Evolutionary conservation across 2,329 filamentous ascomycete genomes (phyloP).

Genomic region (Cladophialophora immunda): DNA sequence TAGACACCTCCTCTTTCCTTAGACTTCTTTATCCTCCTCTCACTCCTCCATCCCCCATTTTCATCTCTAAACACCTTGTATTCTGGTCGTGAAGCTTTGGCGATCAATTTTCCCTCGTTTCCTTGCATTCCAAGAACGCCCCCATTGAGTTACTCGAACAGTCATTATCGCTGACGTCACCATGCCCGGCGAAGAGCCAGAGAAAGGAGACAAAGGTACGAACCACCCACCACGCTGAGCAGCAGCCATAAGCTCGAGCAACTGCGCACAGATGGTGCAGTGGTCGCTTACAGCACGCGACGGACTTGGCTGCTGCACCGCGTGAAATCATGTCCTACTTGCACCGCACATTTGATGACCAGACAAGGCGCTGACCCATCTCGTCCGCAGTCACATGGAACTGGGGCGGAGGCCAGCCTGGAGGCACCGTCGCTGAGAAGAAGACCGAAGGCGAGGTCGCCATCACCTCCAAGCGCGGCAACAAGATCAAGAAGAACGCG

Average conservation of each 20-base stretch:
- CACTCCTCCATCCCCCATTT: conserved; percentile 19
- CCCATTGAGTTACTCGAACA: conserved; percentile 1
- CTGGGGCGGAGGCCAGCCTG: conserved; percentile 65
- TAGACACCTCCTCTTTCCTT: conserved; percentile 10
- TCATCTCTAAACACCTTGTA: conserved; percentile 15
- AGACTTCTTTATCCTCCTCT: conserved; percentile 12
- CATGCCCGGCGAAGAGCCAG: conserved; percentile 58
- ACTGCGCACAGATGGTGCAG: not conserved
- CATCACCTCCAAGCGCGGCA: conserved; percentile 69
- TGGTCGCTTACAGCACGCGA: not conserved
- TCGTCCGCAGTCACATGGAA: conserved; percentile 66
- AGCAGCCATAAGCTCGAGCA: not conserved
- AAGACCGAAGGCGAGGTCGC: conserved; percentile 67
- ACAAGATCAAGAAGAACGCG: conserved; percentile 71
- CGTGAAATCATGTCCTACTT: not conserved
- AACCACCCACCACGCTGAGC: conserved; percentile 4
- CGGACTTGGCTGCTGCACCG: not conserved
- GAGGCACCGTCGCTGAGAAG: conserved; percentile 65
- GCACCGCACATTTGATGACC: not conserved
- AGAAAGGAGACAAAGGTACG: conserved; percentile 62
- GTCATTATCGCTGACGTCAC: conserved; percentile 36
- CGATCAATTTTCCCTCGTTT: conserved; percentile 24
- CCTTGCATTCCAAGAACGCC: conserved; percentile 1
- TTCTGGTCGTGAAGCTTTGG: conserved; percentile 33
- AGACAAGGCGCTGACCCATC: conserved; percentile 8